Conservation (phyloP, 768 basidiomycete species). For the Boletus rex-veris region DNA sequence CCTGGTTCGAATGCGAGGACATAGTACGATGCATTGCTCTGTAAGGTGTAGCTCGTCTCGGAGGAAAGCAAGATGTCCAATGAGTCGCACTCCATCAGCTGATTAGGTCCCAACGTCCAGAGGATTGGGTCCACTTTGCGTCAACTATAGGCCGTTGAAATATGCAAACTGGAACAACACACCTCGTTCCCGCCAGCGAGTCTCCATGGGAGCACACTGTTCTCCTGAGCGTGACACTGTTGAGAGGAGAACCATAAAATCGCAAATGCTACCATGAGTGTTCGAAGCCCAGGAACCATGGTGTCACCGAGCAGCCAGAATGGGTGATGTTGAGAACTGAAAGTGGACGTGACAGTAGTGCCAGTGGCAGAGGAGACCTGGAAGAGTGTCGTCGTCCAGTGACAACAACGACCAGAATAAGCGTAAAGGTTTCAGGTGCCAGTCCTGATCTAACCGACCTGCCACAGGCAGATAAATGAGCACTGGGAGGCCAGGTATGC, state of each 20-base stretch:
- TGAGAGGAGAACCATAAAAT: background rate
- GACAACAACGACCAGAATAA: background rate
- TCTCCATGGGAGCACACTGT: background rate
- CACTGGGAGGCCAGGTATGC: background rate
- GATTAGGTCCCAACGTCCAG: background rate
- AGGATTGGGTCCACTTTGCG: background rate
- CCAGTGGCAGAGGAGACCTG: background rate
- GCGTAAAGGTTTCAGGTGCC: slow-evolving; percentile 5
- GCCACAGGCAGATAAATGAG: slow-evolving; percentile 1
- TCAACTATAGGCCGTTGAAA: background rate
- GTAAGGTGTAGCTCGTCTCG: background rate
- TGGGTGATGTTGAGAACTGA: background rate
- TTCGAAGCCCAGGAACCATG: slow-evolving; percentile 13
- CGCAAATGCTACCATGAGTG: background rate
- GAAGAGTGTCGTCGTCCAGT: background rate
- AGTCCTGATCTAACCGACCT: slow-evolving; percentile 14
- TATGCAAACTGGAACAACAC: background rate
- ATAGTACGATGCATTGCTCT: slow-evolving; percentile 34
- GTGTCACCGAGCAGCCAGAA: slow-evolving; percentile 1
- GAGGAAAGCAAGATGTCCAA: slow-evolving; percentile 6
- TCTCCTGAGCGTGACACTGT: slow-evolving; percentile 3
- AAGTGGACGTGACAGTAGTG: background rate
- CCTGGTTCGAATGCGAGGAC: slow-evolving; percentile 40
- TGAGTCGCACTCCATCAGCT: slow-evolving; percentile 15
- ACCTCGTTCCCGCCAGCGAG: slow-evolving; percentile 3